These are phyloP conservation scores for Rhazya stricta DNA, from an alignment of 257 asterid species.

Conservation along the genomic window DNA sequence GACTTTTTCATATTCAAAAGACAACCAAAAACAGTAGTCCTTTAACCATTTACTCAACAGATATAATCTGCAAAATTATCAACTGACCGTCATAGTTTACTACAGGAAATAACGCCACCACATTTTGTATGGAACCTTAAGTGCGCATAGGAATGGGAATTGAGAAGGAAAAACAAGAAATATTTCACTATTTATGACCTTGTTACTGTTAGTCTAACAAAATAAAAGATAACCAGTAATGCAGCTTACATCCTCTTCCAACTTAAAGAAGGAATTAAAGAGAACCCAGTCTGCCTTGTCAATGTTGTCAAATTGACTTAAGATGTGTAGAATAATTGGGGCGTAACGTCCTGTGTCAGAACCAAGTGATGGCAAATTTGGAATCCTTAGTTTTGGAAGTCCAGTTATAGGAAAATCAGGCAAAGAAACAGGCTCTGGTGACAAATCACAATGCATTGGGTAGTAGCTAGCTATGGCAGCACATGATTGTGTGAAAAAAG, in stretches of 20 bases:
- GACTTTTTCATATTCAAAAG: background rate
- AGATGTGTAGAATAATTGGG: constrained; percentile 39
- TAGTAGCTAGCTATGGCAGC: constrained; percentile 47
- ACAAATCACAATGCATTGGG: constrained; percentile 46
- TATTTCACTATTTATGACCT: no score
- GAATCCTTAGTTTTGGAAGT: constrained; percentile 38
- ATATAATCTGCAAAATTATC: no score
- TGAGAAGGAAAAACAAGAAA: background rate
- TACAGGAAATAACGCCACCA: background rate
- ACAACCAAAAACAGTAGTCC: no score
- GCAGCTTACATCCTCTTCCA: constrained; percentile 50
- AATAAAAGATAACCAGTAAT: background rate
- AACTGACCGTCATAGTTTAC: no score
- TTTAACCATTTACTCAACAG: background rate
- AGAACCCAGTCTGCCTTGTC: constrained; percentile 56
- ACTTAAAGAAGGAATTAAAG: constrained; percentile 46
- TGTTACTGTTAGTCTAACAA: background rate
- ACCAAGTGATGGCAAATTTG: constrained; percentile 50
- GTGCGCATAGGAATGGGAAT: background rate
- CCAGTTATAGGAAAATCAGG: constrained; percentile 31
- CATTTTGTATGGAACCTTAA: background rate
- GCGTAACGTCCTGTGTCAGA: constrained; percentile 35
- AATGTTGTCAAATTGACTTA: constrained; percentile 39
- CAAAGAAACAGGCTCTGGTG: constrained; percentile 25
- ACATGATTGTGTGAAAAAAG: constrained; percentile 60